A percentile compares a stretch with the other conserved stretches of the same genome.
These are phyloP conservation scores for Serendipita indica DNA, from an alignment of 768 basidiomycete genomes.

Conservation along the genomic window DNA sequence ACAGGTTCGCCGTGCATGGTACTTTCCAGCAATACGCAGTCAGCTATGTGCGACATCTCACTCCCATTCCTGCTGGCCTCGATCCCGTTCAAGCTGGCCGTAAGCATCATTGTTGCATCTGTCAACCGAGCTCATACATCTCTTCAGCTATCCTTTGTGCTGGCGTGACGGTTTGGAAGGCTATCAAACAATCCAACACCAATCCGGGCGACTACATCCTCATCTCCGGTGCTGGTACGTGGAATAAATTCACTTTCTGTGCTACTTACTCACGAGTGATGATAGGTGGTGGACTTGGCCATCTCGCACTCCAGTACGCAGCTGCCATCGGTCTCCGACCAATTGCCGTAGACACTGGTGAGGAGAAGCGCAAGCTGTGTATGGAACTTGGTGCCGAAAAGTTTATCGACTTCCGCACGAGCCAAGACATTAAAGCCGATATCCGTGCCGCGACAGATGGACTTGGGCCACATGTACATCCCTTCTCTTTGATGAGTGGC, in stretches of 20 bases:
- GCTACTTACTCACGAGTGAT: neutral
- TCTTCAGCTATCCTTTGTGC: conserved; percentile 14
- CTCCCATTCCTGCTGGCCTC: conserved; percentile 56
- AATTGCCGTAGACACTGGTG: conserved; percentile 68
- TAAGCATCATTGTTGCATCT: conserved; percentile 16
- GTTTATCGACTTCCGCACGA: conserved; percentile 65
- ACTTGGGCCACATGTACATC: conserved; percentile 52
- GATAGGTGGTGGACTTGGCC: conserved; percentile 56
- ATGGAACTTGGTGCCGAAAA: conserved; percentile 51
- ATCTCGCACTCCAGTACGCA: conserved; percentile 76
- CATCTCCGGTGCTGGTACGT: conserved; percentile 47
- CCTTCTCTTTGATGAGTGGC: conserved; percentile 43
- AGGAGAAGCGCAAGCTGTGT: conserved; percentile 51
- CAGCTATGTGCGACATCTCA: conserved; percentile 59
- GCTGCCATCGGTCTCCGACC: conserved; percentile 61
- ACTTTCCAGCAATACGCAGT: conserved; percentile 44
- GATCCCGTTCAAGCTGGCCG: conserved; percentile 47
- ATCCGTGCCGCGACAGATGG: conserved; percentile 50
- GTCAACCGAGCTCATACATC: neutral
- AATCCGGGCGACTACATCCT: conserved; percentile 61
- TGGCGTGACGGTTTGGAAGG: conserved; percentile 72
- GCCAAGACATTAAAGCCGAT: conserved; percentile 47
- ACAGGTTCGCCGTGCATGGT: conserved; percentile 42
- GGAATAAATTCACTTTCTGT: conserved; percentile 14
- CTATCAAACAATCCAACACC: conserved; percentile 55